A percentile compares a stretch with the other conserved stretches of the same genome.
Evolutionary conservation across 2,329 filamentous ascomycete species (phyloP).

Genomic region (Pseudogymnoascus sp.): DNA sequence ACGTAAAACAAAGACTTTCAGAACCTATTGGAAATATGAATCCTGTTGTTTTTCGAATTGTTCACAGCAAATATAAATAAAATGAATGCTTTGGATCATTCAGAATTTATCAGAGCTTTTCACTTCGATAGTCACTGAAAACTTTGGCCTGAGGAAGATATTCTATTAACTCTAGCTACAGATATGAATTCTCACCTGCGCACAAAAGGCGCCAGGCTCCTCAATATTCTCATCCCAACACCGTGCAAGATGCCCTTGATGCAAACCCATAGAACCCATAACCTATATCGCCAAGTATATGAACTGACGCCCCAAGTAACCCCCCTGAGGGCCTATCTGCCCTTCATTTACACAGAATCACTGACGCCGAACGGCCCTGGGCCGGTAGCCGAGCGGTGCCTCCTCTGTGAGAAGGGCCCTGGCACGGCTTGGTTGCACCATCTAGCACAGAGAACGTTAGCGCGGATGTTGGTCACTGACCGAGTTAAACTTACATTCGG

Average conservation of each 20-base stretch:
- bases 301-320: background rate
- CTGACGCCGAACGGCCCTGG: background rate
- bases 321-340: background rate
- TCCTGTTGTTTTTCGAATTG: background rate
- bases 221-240: background rate
- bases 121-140: background rate
- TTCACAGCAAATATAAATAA: background rate
- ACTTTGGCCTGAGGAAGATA: background rate
- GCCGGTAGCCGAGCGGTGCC: too few relatives aligned
- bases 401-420: background rate
- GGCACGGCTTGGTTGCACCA: background rate
- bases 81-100: background rate
- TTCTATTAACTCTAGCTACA: background rate
- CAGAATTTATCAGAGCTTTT: background rate
- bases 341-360: background rate
- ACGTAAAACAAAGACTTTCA: background rate
- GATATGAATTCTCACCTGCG: background rate
- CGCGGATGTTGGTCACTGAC: background rate
- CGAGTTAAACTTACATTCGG: conserved; percentile 62
- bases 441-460: background rate
- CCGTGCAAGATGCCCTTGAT: background rate
- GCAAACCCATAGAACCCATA: background rate
- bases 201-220: background rate
- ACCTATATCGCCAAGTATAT: background rate
- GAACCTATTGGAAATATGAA: background rate